Evolutionary conservation across 2,329 filamentous ascomycete genomes (phyloP), one percentile per base, ranked within the genome.

Genomic region (Neophaeococcomyces mojaviensis): DNA sequence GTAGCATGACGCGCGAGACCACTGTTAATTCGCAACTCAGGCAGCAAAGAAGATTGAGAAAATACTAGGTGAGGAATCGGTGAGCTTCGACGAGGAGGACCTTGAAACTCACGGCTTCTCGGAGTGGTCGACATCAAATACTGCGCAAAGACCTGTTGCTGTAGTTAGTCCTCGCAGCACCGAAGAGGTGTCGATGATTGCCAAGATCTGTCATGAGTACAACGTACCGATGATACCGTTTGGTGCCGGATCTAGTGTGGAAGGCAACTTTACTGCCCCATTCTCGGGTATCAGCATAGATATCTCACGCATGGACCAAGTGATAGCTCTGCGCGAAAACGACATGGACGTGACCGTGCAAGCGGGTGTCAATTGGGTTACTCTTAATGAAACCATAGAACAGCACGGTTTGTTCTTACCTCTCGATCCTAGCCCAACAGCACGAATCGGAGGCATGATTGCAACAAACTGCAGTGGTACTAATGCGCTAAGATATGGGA

Each of bases 401-500:
- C 73, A 80, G 39, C 73, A 87, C 10, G 24, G 24, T 10, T 76
- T 96, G 3, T 94, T 95, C 73, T 95, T 95, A 68, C 88, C 88
- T 18, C 88, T 88, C 1, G 88, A 95, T 64, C 88, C 88, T 15
- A 89, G 88, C 44, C 88, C 89, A 43, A 88, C 88, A 15, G 88
- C 88, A 50, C 87, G 87, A 82, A 95, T 96, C 57, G 88, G 88
- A 47, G 88, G 88, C 46, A 73, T 73, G 70, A 67, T 73, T 9
- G 70, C 70, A 8, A 73, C 70, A 8, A 69, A 70, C 37, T 73
- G 70, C 52, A 72, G 69, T 3, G 88, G 88, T 49, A 95, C 88
- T 12, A 95, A 95, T 63, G 83, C 88, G 13, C 94, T 94, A 69
- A 77, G 88, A 48, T 95, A 94, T 64, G 89, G 88, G 51, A 95